Evolutionary conservation across 1,139 yeast genomes (phyloP), one percentile per base, ranked within the genome.

Genomic region (Saccharomyces pastorianus): DNA sequence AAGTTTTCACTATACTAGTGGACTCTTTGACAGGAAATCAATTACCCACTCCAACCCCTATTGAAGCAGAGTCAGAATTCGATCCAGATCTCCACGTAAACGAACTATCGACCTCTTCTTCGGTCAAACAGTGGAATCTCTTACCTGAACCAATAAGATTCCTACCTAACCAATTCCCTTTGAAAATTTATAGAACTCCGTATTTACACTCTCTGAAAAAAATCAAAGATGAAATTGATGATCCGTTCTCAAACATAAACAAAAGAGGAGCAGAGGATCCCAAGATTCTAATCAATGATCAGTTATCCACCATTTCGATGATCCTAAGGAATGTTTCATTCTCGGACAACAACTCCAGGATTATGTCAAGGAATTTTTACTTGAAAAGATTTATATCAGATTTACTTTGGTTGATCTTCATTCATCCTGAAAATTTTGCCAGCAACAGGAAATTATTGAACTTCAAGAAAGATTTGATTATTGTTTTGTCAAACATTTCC

Each of bases 261-360:
- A 73, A 76, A 11, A 76, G 79, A 65, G 81, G 85, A 51, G 82
- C 85, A 0, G 76, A 73, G 29, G 76, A 82, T 61, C 77, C 80
- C 48, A 80, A 79, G 54, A 70, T 85, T 48, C 75, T 86, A 69
- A 66, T 84, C 38, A 79, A 86, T 28, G 96, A 90, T 66, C 84
- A 90, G 60, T 73, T 93, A 58, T 78, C 88, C 1, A 87, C 95
- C 0, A 80, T 90, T 2, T 83, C 96, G 0, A 87, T 91, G 83
- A 80, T 90, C 29, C 71, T 91, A 53, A 80, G 98, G 62, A 93
- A 93, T 64, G 73, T 90, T 29, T 85, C 96, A 0, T 90, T 88
- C 67, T 73, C 81, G 13, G 88, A 83, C 27, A 64, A 66, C 11
- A 82, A 82, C 60, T 71, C 80, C 47, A 61, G 73, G 60, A 63